Base-by-base conservation (phyloP, 2,329 filamentous ascomycete genomes). In the Fusarium avenaceum region DNA sequence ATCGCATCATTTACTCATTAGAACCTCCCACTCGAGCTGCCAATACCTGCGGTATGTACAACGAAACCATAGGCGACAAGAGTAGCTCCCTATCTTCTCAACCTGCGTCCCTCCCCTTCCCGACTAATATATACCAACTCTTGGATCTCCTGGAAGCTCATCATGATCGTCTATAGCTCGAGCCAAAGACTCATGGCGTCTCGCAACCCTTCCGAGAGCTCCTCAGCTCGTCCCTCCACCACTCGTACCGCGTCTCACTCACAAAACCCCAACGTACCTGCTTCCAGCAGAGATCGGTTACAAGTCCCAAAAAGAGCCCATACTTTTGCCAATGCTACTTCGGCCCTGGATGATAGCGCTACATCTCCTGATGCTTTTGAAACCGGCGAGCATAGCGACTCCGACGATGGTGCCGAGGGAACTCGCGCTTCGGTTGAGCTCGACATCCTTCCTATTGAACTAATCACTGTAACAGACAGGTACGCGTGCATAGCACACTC, bases 381-480 rank as follows among this genome's bases (percentile, higher is more conserved):
- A 63, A 81, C 80, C 6, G 77, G 79, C 32, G 75, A 78, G 8
- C 71, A 79, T 30, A 78, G 79, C 19, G 78, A 81, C 32, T 76
- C 76, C 33, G 84, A 87, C 24, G 83, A 87, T 53, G 72, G 77
- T 26, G 62, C 79, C 7, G 85, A 88, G 63, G 72, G 78, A 3
- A 82, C 82, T 1, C 77, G 86, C 60, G 80, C 83, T 22, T 89
- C 91, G 5, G 87, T 92, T 66, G 90, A 92, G 58, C 90, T 96
- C 67, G 93, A 97, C 73, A 92, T 97, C 75, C 88, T 99, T 42
- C 96, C 96, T 15, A 96, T 97, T 74, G 96, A 99, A 84, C 87
- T 99, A 61, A 87, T 96, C 60, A 96, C 93, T 78, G 82, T 97
- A 76, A 93, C 92, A 20, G 95, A 98, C 79, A 92, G 92, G 93